Evolutionary conservation across 2,329 filamentous ascomycete species (phyloP).

Genomic region (Venturia pyrina): DNA sequence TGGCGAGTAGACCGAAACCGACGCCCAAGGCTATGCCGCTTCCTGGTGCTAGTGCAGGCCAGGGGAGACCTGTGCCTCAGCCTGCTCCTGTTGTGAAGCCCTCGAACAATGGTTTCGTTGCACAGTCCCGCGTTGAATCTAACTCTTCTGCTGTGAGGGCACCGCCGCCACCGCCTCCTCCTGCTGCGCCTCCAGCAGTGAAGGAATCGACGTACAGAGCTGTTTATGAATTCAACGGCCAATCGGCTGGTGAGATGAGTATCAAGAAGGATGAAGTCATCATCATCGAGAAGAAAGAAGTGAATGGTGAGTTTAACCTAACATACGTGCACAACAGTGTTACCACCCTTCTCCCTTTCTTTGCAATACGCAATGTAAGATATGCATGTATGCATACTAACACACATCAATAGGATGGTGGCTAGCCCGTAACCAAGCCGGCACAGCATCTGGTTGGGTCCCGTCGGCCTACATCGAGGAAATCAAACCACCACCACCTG

Average conservation of each 20-base stretch:
- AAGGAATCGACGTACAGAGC: slow-evolving; percentile 77
- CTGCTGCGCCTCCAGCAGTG: slow-evolving; percentile 47
- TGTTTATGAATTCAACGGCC: slow-evolving; percentile 82
- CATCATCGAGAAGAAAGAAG: slow-evolving; percentile 86
- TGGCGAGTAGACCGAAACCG: slow-evolving; percentile 39
- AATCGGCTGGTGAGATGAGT: slow-evolving; percentile 75
- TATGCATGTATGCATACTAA: background rate
- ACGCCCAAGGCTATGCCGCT: slow-evolving; percentile 31
- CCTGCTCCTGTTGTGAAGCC: background rate
- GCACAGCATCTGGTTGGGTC: slow-evolving; percentile 76
- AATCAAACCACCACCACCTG: slow-evolving; percentile 49
- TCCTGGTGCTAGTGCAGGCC: background rate
- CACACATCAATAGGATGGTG: slow-evolving; percentile 65
- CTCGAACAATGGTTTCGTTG: slow-evolving; percentile 34
- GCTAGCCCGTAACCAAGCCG: slow-evolving; percentile 58
- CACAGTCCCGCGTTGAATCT: slow-evolving; percentile 32
- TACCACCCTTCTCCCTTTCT: background rate
- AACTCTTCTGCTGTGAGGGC: slow-evolving; percentile 35
- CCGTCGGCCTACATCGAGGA: slow-evolving; percentile 93
- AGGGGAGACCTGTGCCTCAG: background rate
- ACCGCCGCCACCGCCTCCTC: slow-evolving; percentile 52
- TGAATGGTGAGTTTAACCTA: slow-evolving; percentile 61
- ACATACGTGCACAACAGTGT: background rate
- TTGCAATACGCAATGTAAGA: background rate
- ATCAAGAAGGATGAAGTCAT: slow-evolving; percentile 72